Evolutionary conservation across 2,329 filamentous ascomycete species (phyloP), one percentile per base, ranked within the genome.

Genomic region (Penicillium polonicum): DNA sequence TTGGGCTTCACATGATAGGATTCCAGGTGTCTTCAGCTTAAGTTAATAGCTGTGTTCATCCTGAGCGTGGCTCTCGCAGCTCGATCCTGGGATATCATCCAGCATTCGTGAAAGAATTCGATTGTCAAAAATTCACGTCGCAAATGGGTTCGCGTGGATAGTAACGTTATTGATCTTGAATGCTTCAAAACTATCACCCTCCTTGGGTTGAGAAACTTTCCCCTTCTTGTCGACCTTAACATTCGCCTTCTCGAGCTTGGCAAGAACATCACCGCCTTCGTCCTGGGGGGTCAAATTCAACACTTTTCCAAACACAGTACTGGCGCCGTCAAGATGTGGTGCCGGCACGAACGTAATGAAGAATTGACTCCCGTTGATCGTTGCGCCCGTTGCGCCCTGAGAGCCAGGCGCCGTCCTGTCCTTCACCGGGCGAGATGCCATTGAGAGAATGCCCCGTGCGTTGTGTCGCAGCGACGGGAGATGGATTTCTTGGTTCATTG

Each of bases 81-180:
- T 21, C 27, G 38, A 39, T 46, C 3, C 8, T 48, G 21, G 23
- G 19, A 23, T 8, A 23, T 49, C 33, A 9, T 38, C 19, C 41
- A 41, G 31, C 21, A 52, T 33, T 21, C 21, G 25, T n/a, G n/a
- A 41, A n/a, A 19, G 2, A 6, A 23, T 38, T 9, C n/a, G 7
- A 17, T 21, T 13, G 19, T 23, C 7, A 23, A 23, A 19, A 9
- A 2, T 21, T 82, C 76, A 83, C 60, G 74, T 79, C n/a, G 85
- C 85, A 60, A 88, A 73, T 4, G 85, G 85, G 65, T 88, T 88
- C 12, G 85, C 85, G 74, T 88, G 85, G 42, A 88, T 83, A 3
- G 82, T 83, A 19, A 87, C 80, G 1, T 70, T 76, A 59, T 84
- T 77, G 56, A 88, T 83, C 56, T 74, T 77, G 50, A 86, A 75